phyloP scores from a whole-genome alignment of 805 yeast genomes.

The Scheffersomyces ergatensis region DNA sequence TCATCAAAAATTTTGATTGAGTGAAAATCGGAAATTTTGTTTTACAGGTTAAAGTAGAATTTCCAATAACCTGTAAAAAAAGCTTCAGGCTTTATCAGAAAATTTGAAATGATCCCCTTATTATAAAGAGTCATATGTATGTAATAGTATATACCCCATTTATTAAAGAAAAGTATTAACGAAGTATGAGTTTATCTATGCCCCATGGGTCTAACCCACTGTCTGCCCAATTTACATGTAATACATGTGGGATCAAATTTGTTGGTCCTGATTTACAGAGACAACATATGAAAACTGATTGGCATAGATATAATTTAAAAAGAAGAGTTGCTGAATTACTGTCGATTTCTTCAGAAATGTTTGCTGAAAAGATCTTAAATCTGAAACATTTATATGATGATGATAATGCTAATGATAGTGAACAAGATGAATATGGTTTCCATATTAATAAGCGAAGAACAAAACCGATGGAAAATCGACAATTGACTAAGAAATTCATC shows the following conservation, averaged over 20 bases:
- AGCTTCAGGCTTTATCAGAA: too few relatives aligned
- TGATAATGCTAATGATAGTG: slow-evolving; percentile 13
- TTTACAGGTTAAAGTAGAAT: too few relatives aligned
- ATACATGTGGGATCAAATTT: slow-evolving; percentile 39
- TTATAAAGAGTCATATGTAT: too few relatives aligned
- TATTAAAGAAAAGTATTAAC: too few relatives aligned
- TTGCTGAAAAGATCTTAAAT: slow-evolving; percentile 63
- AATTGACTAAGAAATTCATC: slow-evolving; percentile 39
- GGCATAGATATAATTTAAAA: slow-evolving; percentile 46
- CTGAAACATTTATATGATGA: slow-evolving; percentile 15
- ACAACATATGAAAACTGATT: slow-evolving; percentile 43
- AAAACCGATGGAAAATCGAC: slow-evolving; percentile 22
- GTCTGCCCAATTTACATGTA: slow-evolving; percentile 32
- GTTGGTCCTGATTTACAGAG: slow-evolving; percentile 37
- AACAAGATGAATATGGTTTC: slow-evolving; percentile 59
- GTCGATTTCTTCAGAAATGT: slow-evolving; percentile 64
- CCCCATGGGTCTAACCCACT: slow-evolving; percentile 22
- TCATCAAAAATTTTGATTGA: too few relatives aligned
- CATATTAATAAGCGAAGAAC: slow-evolving; percentile 27
- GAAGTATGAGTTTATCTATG: slow-evolving; percentile 12
- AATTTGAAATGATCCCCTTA: too few relatives aligned
- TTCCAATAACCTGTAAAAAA: too few relatives aligned
- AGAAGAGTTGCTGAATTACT: slow-evolving; percentile 55
- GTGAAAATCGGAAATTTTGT: too few relatives aligned
- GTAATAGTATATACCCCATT: too few relatives aligned